Percentiles rank a stretch among this genome's conserved stretches.
phyloP scores from a whole-genome alignment of 345 rosid genomes.

The Sonneratia alba region DNA sequence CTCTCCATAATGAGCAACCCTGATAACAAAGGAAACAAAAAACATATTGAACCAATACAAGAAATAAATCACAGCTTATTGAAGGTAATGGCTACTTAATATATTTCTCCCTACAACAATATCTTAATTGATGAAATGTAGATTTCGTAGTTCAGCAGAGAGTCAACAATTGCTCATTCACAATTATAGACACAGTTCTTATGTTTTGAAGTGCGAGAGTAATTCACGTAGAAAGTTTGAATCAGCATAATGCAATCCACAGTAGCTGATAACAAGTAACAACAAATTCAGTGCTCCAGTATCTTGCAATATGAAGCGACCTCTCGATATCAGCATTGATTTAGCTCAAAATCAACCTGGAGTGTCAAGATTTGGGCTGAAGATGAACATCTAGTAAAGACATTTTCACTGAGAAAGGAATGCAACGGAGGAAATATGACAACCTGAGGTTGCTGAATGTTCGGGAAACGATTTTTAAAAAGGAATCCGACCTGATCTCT shows the following conservation, averaged over 20 bases:
- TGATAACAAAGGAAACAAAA: conserved; percentile 1
- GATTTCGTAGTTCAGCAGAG: neutral
- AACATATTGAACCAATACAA: neutral
- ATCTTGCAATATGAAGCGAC: neutral
- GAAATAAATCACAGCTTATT: neutral
- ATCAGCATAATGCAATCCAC: neutral
- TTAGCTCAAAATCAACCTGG: neutral
- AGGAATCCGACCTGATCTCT: conserved; percentile 58
- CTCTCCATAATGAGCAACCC: conserved; percentile 72
- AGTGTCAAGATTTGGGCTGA: neutral
- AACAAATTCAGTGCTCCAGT: neutral
- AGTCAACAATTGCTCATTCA: neutral
- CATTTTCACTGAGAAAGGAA: neutral
- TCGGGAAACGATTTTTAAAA: neutral
- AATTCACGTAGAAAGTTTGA: neutral
- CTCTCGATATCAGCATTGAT: neutral
- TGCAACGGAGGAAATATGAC: neutral
- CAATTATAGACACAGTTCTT: neutral
- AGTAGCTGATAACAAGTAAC: neutral
- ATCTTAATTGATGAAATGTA: neutral
- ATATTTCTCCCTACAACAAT: neutral
- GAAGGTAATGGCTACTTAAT: neutral
- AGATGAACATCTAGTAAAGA: neutral
- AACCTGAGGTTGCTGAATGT: neutral
- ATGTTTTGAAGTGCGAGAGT: neutral